Evolutionary conservation across 2,329 filamentous ascomycete genomes (phyloP).

Genomic region (Helotiales sp.): DNA sequence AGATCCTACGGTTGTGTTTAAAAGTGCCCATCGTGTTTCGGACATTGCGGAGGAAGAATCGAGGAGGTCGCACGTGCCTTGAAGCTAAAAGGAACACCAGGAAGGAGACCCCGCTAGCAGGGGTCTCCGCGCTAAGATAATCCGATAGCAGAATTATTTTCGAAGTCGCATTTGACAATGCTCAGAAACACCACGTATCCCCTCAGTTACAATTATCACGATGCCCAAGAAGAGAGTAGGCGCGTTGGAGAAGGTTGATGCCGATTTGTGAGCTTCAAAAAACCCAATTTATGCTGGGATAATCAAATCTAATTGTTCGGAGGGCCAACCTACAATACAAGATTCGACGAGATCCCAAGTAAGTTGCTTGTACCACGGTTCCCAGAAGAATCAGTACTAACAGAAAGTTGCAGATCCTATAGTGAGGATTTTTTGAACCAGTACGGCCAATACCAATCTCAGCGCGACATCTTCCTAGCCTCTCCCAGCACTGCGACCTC

Average conservation of each 20-base stretch:
- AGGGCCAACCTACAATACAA: constrained; percentile 88
- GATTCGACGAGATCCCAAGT: constrained; percentile 81
- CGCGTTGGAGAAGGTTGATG: constrained; percentile 93
- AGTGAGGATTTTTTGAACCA: constrained; percentile 85
- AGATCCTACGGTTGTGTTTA: too few species aligned
- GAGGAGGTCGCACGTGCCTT: too few species aligned
- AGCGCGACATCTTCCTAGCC: constrained; percentile 86
- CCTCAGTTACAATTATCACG: constrained; percentile 12
- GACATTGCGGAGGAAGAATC: too few species aligned
- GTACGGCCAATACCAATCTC: constrained; percentile 87
- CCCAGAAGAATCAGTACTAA: too few species aligned
- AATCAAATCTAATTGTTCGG: constrained; percentile 7
- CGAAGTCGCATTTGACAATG: constrained; percentile 12
- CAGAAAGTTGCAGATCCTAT: constrained; percentile 66
- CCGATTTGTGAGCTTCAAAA: constrained; percentile 65
- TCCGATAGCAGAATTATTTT: constrained; percentile 34
- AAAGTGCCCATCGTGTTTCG: too few species aligned
- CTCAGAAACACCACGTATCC: constrained; percentile 3
- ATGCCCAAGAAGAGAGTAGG: constrained; percentile 90
- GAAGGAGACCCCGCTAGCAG: constrained; percentile 2
- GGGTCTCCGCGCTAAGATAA: constrained; percentile 31
- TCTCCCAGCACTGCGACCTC: constrained; percentile 77
- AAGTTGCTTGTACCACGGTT: constrained; percentile 39
- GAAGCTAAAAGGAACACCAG: neutral
- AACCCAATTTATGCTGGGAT: too few species aligned